A percentile compares a stretch with the other conserved stretches of the same genome.
These are phyloP conservation scores for Pleurostoma richardsiae DNA, from an alignment of 2,329 filamentous ascomycete species.

Conservation along the genomic window DNA sequence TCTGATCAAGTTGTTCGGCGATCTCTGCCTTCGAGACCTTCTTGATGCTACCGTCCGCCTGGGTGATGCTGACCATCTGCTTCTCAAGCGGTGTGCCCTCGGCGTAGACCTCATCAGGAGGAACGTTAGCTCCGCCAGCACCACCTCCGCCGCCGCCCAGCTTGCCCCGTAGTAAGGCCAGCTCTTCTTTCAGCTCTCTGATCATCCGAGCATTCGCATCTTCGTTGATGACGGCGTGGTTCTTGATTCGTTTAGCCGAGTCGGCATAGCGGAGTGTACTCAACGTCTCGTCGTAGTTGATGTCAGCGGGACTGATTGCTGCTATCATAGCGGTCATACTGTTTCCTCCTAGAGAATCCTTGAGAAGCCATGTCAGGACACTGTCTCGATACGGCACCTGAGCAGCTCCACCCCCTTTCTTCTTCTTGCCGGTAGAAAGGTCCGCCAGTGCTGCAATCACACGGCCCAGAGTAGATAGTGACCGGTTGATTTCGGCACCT, in stretches of 20 bases:
- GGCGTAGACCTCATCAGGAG: slow-evolving; percentile 79
- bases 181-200: slow-evolving; percentile 90
- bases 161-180: slow-evolving; percentile 81
- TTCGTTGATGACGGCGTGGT: slow-evolving; percentile 98
- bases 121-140: slow-evolving; percentile 39
- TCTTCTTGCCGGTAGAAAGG: slow-evolving; percentile 78
- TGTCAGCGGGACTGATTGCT: slow-evolving; percentile 94
- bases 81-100: slow-evolving; percentile 89
- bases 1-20: slow-evolving; percentile 90
- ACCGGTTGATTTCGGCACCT: slow-evolving; percentile 97
- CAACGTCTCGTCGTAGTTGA: slow-evolving; percentile 97
- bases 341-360: slow-evolving; percentile 95
- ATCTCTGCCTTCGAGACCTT: slow-evolving; percentile 98
- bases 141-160: slow-evolving; percentile 52
- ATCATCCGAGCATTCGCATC: slow-evolving; percentile 99
- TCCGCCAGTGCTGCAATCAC: slow-evolving; percentile 96
- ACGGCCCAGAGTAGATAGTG: slow-evolving; percentile 89
- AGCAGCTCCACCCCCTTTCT: slow-evolving; percentile 60
- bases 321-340: slow-evolving; percentile 99
- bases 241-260: slow-evolving; percentile 98
- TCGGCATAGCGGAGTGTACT: slow-evolving; percentile 95
- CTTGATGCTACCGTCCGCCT: slow-evolving; percentile 79
- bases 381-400: slow-evolving; percentile 97
- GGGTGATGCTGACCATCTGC: slow-evolving; percentile 92
- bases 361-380: slow-evolving; percentile 91